Percentiles rank a stretch among this genome's conserved stretches.
These are phyloP conservation scores for Plasmodium gaboni DNA, from an alignment of 169 alveolate genomes.

Conservation along the genomic window DNA sequence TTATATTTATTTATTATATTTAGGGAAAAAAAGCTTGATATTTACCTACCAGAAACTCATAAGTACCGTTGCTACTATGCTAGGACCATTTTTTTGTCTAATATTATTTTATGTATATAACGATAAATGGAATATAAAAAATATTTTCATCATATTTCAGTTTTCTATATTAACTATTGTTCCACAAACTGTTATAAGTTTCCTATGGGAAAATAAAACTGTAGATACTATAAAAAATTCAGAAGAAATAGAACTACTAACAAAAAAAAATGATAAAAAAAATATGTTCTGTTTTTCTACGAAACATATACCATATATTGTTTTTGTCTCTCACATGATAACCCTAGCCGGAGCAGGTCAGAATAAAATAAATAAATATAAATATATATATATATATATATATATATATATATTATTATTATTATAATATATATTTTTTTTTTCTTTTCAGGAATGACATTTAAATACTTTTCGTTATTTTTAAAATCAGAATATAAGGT, in stretches of 20 bases:
- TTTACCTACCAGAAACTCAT: slow-evolving; percentile 66
- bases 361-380: neutral
- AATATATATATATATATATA: neutral
- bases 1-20: neutral
- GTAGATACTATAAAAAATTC: slow-evolving; percentile 5
- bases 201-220: slow-evolving; percentile 32
- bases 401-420: neutral
- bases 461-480: slow-evolving; percentile 58
- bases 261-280: slow-evolving; percentile 27
- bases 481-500: slow-evolving; percentile 63
- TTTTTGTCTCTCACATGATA: slow-evolving; percentile 62
- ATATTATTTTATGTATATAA: slow-evolving; percentile 46
- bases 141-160: slow-evolving; percentile 57
- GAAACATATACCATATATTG: slow-evolving; percentile 62
- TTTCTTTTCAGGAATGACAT: slow-evolving; percentile 54
- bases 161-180: slow-evolving; percentile 61
- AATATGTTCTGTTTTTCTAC: slow-evolving; percentile 24
- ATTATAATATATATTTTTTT: neutral
- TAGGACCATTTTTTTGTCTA: slow-evolving; percentile 73
- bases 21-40: slow-evolving; percentile 64
- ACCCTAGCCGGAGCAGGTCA: slow-evolving; percentile 72
- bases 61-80: slow-evolving; percentile 61
- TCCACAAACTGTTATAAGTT: slow-evolving; percentile 62
- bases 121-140: slow-evolving; percentile 65
- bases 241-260: slow-evolving; percentile 28